phyloP scores from a whole-genome alignment of 352 stramenopile species.

The Globisporangium takayamanum region DNA sequence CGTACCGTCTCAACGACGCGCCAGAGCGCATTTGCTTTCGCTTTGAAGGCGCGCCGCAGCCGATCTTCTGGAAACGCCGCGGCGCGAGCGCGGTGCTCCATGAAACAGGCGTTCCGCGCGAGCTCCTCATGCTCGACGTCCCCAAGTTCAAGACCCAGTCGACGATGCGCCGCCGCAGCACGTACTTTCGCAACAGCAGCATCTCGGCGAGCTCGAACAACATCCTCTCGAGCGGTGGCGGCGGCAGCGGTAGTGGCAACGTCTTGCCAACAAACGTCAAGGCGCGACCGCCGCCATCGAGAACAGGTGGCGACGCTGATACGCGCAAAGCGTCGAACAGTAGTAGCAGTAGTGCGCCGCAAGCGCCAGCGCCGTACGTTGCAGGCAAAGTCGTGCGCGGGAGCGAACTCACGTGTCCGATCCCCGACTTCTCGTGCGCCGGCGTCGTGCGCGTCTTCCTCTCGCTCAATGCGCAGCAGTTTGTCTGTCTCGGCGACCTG shows the following conservation, averaged over 20 bases:
- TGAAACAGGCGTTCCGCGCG: conserved; percentile 31
- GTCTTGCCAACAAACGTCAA: conserved; percentile 13
- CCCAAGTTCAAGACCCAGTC: conserved; percentile 37
- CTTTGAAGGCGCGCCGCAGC: conserved; percentile 40
- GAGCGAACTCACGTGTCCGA: conserved; percentile 41
- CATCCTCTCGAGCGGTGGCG: conserved; percentile 16
- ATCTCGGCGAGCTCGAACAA: conserved; percentile 34
- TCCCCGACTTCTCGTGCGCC: conserved; percentile 45
- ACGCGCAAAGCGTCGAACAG: not conserved
- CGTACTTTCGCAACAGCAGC: conserved; percentile 49
- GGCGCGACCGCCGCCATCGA: conserved; percentile 7
- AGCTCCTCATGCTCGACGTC: conserved; percentile 34
- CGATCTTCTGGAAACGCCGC: conserved; percentile 34
- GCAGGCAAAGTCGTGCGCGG: conserved; percentile 36
- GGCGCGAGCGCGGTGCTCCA: conserved; percentile 45
- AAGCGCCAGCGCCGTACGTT: conserved; percentile 25
- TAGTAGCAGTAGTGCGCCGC: too few species aligned
- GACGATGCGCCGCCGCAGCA: conserved; percentile 35
- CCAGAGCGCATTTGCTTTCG: conserved; percentile 50
- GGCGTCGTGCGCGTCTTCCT: conserved; percentile 45
- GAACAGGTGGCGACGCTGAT: not conserved
- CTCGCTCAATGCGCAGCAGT: conserved; percentile 71
- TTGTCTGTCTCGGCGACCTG: conserved; percentile 51
- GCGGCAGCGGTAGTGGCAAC: conserved; percentile 2
- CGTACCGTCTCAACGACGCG: conserved; percentile 36